Conservation (phyloP, 75 land plant species). For the Sequoia sempervirens region DNA sequence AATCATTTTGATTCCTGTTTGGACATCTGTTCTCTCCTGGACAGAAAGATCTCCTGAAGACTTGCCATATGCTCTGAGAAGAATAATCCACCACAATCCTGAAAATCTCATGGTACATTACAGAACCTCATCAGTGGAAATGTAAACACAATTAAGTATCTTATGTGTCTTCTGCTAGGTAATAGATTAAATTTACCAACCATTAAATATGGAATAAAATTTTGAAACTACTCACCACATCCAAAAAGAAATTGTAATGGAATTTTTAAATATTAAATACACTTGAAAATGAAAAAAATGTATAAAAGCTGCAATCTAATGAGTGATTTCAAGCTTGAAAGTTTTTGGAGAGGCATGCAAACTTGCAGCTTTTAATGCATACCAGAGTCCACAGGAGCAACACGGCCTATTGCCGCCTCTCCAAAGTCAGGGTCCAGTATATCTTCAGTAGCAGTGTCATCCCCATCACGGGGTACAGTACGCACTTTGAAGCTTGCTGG, state of each 20-base stretch:
- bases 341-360: background rate
- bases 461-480: slow-evolving; percentile 75
- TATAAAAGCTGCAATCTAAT: background rate
- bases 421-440: slow-evolving; percentile 96
- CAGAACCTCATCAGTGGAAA: background rate
- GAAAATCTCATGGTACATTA: slow-evolving; percentile 10
- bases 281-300: background rate
- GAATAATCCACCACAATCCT: slow-evolving; percentile 99
- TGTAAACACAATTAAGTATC: background rate
- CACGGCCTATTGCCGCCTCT: slow-evolving; percentile 98
- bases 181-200: background rate
- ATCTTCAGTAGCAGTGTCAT: slow-evolving; percentile 77
- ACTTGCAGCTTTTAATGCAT: background rate
- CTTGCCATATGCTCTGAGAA: slow-evolving; percentile 92
- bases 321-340: background rate
- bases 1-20: slow-evolving; percentile 96
- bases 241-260: background rate
- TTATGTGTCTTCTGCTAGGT: background rate
- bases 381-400: slow-evolving; percentile 98
- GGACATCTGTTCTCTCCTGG: slow-evolving; percentile 91
- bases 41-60: slow-evolving; percentile 80
- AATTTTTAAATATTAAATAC: background rate
- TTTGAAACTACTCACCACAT: background rate
- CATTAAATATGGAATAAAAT: background rate
- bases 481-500: slow-evolving; percentile 96